phyloP scores from a whole-genome alignment of 2,329 filamentous ascomycete genomes.

The Phialophora verrucosa region DNA sequence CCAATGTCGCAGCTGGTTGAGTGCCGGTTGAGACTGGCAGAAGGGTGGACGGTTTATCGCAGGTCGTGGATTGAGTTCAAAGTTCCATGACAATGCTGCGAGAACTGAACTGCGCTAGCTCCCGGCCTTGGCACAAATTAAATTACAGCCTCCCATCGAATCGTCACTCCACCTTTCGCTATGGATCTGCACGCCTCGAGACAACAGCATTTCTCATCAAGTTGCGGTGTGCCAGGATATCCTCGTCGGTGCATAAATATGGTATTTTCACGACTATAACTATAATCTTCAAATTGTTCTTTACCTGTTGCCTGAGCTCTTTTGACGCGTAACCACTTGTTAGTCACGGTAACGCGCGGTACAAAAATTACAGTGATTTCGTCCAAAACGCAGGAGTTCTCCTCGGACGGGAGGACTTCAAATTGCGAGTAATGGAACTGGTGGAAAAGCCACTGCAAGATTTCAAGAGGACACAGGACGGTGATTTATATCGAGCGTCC shows the following conservation, averaged over 20 bases:
- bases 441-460: background rate
- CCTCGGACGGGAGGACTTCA: background rate
- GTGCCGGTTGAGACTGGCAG: slow-evolving; percentile 21
- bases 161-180: slow-evolving; percentile 16
- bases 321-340: background rate
- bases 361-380: background rate
- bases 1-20: slow-evolving; percentile 29
- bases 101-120: slow-evolving; percentile 27
- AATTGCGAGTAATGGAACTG: background rate
- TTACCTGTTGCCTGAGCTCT: background rate
- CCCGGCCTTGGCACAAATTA: slow-evolving; percentile 29
- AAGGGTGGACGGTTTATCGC: slow-evolving; percentile 16
- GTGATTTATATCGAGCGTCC: background rate
- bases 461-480: background rate
- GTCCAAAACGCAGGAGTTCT: background rate
- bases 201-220: background rate
- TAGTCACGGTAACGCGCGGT: background rate
- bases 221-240: background rate
- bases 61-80: slow-evolving; percentile 24
- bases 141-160: slow-evolving; percentile 17
- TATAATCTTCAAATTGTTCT: background rate
- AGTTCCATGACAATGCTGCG: slow-evolving; percentile 27
- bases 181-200: background rate
- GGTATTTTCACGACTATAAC: background rate
- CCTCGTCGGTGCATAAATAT: background rate